Base-by-base conservation (phyloP, 169 alveolate genomes). In the Cytauxzoon felis region DNA sequence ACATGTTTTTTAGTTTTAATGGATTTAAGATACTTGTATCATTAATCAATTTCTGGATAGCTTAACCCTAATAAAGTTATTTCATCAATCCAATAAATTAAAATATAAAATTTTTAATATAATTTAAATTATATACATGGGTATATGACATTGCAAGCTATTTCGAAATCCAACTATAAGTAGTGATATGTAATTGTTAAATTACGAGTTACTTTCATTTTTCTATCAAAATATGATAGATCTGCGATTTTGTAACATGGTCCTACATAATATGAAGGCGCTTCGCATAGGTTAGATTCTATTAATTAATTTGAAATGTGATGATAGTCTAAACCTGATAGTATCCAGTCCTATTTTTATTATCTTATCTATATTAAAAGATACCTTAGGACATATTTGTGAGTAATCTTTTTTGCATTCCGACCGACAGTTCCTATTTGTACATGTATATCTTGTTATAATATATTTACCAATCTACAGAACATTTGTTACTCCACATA, bases 401-500 rank as follows among this genome's bases (percentile, higher is more conserved):
- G 59, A 13, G 68, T 72, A 72, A 36, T 59, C 64, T 6, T 5
- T 29, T 1, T 0, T 65, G 27, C 78, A 72, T 19, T 13, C 43
- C 30, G 19, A 40, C 60, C 33, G 45, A 23, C 26, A 4, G 2
- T 29, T 18, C 4, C 26, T n/a, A n/a, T n/a, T n/a, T n/a, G n/a
- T n/a, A n/a, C n/a, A n/a, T n/a, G n/a, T n/a, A n/a, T n/a, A n/a
- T n/a, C n/a, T n/a, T n/a, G n/a, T n/a, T n/a, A n/a, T n/a, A n/a
- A n/a, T n/a, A n/a, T n/a, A n/a, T n/a, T n/a, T n/a, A 64, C 68
- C 71, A 73, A 5, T 8, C 32, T 0, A 64, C 62, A n/a, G 49
- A 56, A 32, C 83, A 73, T 24, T 66, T 73, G 36, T 59, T 63
- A 16, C 78, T 43, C 83, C 83, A 73, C 23, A 73, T 62, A 6